Evolutionary conservation across 1,139 yeast species (phyloP).

Genomic region (Barnettozyma hawaiiensis): DNA sequence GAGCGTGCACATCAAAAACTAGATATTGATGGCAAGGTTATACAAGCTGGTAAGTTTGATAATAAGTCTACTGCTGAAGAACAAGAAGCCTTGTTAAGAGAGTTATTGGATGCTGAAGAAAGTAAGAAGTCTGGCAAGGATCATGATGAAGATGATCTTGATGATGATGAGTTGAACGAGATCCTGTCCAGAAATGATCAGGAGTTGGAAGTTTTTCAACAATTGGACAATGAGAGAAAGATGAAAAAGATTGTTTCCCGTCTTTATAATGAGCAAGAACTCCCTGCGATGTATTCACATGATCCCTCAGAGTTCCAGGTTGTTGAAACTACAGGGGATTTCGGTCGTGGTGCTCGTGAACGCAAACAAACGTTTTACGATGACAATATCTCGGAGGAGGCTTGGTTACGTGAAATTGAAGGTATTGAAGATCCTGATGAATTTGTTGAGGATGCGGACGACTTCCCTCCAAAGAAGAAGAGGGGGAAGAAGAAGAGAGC

Average conservation of each 20-base stretch:
- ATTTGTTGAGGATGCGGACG: conserved; percentile 9
- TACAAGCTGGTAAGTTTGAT: conserved; percentile 84
- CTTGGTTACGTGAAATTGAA: conserved; percentile 64
- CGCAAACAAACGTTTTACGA: conserved; percentile 54
- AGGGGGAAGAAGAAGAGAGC: conserved; percentile 16
- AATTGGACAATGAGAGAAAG: conserved; percentile 52
- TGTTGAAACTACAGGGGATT: conserved; percentile 37
- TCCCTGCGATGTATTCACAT: conserved; percentile 62
- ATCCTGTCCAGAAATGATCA: conserved; percentile 61
- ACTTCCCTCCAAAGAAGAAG: conserved; percentile 16
- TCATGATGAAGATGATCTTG: conserved; percentile 53
- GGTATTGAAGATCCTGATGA: conserved; percentile 27
- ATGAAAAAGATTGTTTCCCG: conserved; percentile 47
- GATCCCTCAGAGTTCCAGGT: conserved; percentile 54
- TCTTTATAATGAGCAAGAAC: conserved; percentile 53
- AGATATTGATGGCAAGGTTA: conserved; percentile 83
- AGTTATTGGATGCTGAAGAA: conserved; percentile 67
- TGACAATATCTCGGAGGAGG: conserved; percentile 71
- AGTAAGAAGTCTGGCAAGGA: conserved; percentile 44
- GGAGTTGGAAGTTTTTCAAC: conserved; percentile 49
- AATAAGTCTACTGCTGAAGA: conserved; percentile 79
- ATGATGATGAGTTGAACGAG: conserved; percentile 68
- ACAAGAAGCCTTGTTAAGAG: conserved; percentile 70
- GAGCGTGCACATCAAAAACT: conserved; percentile 79
- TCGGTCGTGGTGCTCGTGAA: conserved; percentile 61